Base-by-base conservation (phyloP, 139 green algal genomes). In the Choricystis sp. region DNA sequence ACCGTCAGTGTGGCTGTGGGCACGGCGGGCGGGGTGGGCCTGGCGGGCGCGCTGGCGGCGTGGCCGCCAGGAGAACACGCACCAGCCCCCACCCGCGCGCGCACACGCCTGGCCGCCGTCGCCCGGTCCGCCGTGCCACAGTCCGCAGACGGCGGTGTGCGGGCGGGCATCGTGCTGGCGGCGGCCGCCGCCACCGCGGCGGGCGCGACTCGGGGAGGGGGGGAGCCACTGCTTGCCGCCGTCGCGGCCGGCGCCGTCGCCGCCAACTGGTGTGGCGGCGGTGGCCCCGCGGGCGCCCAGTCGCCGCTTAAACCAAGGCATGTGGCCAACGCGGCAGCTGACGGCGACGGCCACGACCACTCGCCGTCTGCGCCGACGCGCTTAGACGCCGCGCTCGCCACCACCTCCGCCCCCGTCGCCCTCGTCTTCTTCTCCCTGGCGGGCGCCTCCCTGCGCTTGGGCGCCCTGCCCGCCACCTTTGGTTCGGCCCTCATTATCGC, bases 371-470 rank as follows among this genome's bases (percentile, higher is more conserved):
- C 59, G 3, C 69, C 55, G 2, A 77, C 61, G 70, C 56, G 49
- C 74, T 70, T 89, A 28, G 62, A 75, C 30, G n/a, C 14, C 0
- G 66, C 73, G 14, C 57, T 92, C 3, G 66, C 63, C 27, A 28
- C 60, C 29, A 70, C 88, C 52, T 87, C 89, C 78, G 68, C 72
- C 0, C 5, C 78, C 5, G 79, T 84, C 57, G 92, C 92, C 64
- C 69, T 89, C 9, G 72, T 82, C 0, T 93, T 96, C 74, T 96
- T 96, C 67, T 78, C 76, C 0, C 77, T 94, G 55, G 84, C 85
- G 40, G 87, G 87, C 3, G 85, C 85, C 3, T 79, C 70, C 1
- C 65, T 94, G 4, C 79, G 83, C n/a, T 63, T 92, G 73, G 79
- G 23, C 5, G 4, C 1, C 26, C 5, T 57, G 40, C 40, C 40